phyloP scores from a whole-genome alignment of 345 rosid species.

The Brassica cretica region DNA sequence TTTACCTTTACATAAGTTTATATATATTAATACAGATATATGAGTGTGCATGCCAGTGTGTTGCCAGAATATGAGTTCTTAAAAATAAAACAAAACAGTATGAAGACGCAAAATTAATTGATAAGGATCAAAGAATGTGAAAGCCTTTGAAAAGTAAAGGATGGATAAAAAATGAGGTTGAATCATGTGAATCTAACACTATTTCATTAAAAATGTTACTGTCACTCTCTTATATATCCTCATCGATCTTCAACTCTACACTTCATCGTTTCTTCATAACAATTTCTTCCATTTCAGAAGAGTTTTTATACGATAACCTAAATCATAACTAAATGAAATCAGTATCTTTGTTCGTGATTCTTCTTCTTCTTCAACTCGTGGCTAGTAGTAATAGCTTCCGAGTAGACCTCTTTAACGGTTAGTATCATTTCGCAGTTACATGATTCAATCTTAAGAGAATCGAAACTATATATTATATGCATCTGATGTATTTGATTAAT shows the following conservation, averaged over 20 bases:
- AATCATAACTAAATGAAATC: constrained; percentile 26
- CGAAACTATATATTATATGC: background rate
- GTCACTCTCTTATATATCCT: constrained; percentile 26
- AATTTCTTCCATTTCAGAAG: background rate
- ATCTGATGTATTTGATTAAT: background rate
- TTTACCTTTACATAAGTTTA: background rate
- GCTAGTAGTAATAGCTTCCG: too few species aligned
- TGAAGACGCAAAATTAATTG: constrained; percentile 25
- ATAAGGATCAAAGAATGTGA: constrained; percentile 38
- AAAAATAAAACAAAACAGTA: constrained; percentile 16
- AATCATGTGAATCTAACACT: constrained; percentile 38
- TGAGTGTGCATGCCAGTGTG: constrained; percentile 4
- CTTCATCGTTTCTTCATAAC: constrained; percentile 5
- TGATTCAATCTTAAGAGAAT: constrained; percentile 5
- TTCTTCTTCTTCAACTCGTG: too few species aligned
- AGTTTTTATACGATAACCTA: background rate
- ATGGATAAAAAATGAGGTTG: background rate
- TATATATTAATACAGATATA: constrained; percentile 6
- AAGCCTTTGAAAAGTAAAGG: constrained; percentile 31
- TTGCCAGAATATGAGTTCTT: constrained; percentile 1
- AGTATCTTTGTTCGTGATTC: background rate
- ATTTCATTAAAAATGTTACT: constrained; percentile 24
- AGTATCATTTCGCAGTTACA: background rate
- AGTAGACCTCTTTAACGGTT: too few species aligned
- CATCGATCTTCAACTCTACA: background rate